Conservation (phyloP, 352 stramenopile genomes). For the Phytophthora macrochlamydospora region DNA sequence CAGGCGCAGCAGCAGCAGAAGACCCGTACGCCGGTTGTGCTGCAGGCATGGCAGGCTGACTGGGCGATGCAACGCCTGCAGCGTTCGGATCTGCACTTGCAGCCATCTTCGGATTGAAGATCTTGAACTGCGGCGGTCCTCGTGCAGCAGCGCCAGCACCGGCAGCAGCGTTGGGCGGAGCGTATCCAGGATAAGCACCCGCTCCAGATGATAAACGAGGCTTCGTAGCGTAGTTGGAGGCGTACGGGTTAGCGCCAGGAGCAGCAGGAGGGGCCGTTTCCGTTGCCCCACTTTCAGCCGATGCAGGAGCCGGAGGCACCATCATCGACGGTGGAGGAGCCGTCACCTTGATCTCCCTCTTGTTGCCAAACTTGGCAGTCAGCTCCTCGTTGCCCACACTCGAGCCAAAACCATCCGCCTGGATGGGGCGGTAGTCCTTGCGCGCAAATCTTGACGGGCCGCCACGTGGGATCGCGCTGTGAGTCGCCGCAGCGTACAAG, state of each 20-base stretch:
- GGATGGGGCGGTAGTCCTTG: slow-evolving; percentile 82
- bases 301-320: slow-evolving; percentile 13
- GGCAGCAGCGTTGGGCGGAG: slow-evolving; percentile 24
- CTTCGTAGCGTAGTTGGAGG: slow-evolving; percentile 37
- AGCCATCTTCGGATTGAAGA: slow-evolving; percentile 85
- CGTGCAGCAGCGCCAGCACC: slow-evolving; percentile 31
- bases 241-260: slow-evolving; percentile 65
- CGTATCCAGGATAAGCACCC: slow-evolving; percentile 46
- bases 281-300: slow-evolving; percentile 7
- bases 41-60: not conserved
- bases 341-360: slow-evolving; percentile 75
- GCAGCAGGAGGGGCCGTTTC: slow-evolving; percentile 3
- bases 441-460: slow-evolving; percentile 54
- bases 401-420: slow-evolving; percentile 88
- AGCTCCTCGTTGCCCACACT: slow-evolving; percentile 90
- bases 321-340: slow-evolving; percentile 62
- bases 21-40: slow-evolving; percentile 16
- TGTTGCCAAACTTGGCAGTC: slow-evolving; percentile 91
- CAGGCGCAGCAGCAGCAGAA: slow-evolving; percentile 28
- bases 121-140: slow-evolving; percentile 83
- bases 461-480: slow-evolving; percentile 81
- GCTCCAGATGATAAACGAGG: slow-evolving; percentile 14
- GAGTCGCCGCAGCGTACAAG: slow-evolving; percentile 77
- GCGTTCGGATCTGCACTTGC: slow-evolving; percentile 28
- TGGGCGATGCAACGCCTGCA: slow-evolving; percentile 19